phyloP scores from a whole-genome alignment of 148 eudicot species.

The Pharnaceum exiguum region DNA sequence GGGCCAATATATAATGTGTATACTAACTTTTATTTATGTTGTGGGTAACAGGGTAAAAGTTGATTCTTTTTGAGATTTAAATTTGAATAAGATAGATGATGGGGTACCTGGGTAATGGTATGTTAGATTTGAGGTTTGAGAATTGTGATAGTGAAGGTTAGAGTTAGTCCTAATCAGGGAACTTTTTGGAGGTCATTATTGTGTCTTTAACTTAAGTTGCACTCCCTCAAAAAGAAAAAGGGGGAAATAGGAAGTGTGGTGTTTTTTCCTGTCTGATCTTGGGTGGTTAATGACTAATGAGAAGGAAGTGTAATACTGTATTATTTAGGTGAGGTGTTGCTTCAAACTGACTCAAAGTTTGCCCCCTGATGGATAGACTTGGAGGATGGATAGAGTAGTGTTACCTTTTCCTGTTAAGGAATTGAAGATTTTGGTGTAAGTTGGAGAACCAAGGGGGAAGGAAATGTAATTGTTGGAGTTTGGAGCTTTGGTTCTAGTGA shows the following conservation, averaged over 20 bases:
- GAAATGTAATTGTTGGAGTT: slow-evolving; percentile 1
- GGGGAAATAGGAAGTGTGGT: neutral
- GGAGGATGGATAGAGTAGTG: neutral
- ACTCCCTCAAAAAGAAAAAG: slow-evolving; percentile 13
- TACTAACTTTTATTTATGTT: no score
- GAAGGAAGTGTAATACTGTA: neutral
- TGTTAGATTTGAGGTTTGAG: slow-evolving; percentile 1
- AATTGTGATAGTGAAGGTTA: slow-evolving; percentile 8
- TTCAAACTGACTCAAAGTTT: slow-evolving; percentile 18
- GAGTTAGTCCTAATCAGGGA: slow-evolving; percentile 5
- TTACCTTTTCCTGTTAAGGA: neutral
- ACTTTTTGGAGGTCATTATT: slow-evolving; percentile 21
- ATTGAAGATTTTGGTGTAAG: slow-evolving; percentile 13
- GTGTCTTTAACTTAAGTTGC: slow-evolving; percentile 26
- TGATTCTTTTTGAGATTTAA: neutral
- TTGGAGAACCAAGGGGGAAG: neutral
- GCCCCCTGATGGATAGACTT: neutral
- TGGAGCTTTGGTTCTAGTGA: no score
- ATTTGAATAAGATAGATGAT: neutral
- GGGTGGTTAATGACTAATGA: neutral
- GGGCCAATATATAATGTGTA: no score
- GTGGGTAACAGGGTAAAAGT: no score
- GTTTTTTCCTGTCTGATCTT: neutral
- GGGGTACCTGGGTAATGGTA: neutral
- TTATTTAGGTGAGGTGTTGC: neutral